Evolutionary conservation across 2,329 filamentous ascomycete species (phyloP), one percentile per base, ranked within the genome.

Genomic region (Xylariaceae sp.): DNA sequence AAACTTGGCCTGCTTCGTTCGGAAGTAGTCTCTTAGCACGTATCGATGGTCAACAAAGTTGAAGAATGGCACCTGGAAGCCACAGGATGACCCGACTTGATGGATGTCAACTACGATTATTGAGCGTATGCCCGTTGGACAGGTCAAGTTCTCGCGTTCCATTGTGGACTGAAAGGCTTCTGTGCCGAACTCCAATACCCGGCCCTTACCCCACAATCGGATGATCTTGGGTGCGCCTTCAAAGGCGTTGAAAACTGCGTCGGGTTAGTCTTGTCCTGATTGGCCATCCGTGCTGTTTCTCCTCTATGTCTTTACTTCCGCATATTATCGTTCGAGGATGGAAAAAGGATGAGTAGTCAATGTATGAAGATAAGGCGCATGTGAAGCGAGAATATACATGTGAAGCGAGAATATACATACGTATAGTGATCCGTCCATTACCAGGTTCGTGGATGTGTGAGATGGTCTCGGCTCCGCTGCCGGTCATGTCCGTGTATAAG

Each of bases 391-490:
- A 32, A 12, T 32, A 32, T 29, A 29, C 16, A 3, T n/a, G 19
- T 12, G 17, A 29, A n/a, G 2, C 22, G 32, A 19, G 17, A 23
- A 14, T n/a, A 22, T 16, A 46, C 48, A 51, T 38, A 53, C 50
- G 82, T 59, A 91, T 67, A 5, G 85, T 88, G 16, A 86, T 75
- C 14, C 87, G 77, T 22, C 82, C 84, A 57, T 91, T 91, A 5
- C 58, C 59, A 0, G 61, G 63, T 59, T 92, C 86, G 61, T 88
- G 83, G 10, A 88, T 66, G 58, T 91, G 86, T 4, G 80, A 74
- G 49, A 91, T 83, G 3, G 86, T 91, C 68, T 92, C 87, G 58
- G 76, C 82, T 20, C 86, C 86, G 23, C 82, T 86, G 22, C 86
- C 87, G 2, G 83, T 88, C 49, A 82, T 77, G 60, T 91, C 86